phyloP scores from a whole-genome alignment of 805 yeast genomes.

The Lipomyces orientalis region DNA sequence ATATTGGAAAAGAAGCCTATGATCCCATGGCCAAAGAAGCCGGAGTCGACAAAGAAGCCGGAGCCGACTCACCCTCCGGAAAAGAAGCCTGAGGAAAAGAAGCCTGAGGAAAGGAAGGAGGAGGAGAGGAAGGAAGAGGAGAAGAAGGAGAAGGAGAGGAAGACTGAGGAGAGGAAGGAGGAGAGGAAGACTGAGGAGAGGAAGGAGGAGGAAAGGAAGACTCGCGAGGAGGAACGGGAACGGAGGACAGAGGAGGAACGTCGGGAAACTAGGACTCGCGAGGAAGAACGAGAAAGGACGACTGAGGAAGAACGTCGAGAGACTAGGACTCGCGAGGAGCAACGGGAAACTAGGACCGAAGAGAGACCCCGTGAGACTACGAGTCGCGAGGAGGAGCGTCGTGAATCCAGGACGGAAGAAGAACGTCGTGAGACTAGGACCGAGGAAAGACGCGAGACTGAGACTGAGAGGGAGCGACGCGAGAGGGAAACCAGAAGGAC shows the following conservation, averaged over 20 bases:
- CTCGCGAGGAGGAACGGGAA: too few species aligned
- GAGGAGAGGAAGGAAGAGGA: constrained; percentile 20
- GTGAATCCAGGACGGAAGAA: not conserved
- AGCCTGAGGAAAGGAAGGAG: constrained; percentile 13
- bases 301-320: constrained; percentile 6
- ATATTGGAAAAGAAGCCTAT: not conserved
- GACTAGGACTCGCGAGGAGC: too few species aligned
- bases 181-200: constrained; percentile 11
- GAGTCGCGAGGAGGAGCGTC: not conserved
- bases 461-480: constrained; percentile 9
- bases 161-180: constrained; percentile 15
- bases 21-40: constrained; percentile 1
- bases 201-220: constrained; percentile 2
- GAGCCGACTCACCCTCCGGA: not conserved
- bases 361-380: not conserved
- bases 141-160: constrained; percentile 30
- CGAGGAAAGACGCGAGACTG: not conserved
- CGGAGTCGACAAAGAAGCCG: constrained; percentile 11
- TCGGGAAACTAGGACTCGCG: not conserved
- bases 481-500: not conserved
- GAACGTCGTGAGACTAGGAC: not conserved
- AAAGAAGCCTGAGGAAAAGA: constrained; percentile 36
- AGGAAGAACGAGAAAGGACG: not conserved
- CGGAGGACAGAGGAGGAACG: not conserved
- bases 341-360: not conserved